Percentiles rank a stretch among this genome's conserved stretches.
Evolutionary conservation across 1,284 basidiomycete species (phyloP).

Genomic region (Malassezia obtusa): DNA sequence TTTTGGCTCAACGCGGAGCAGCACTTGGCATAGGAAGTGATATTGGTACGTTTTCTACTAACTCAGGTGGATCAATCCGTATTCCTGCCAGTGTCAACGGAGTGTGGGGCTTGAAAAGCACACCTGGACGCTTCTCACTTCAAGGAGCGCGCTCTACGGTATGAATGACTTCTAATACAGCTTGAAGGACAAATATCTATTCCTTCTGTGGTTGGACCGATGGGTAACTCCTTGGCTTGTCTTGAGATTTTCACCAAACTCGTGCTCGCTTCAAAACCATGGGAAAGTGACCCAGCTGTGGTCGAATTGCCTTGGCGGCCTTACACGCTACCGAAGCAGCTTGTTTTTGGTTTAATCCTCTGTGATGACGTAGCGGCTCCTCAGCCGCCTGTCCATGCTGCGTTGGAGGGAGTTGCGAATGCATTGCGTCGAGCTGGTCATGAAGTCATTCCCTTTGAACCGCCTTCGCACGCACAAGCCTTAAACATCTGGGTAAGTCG

Average conservation of each 20-base stretch:
- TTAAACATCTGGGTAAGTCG: background rate
- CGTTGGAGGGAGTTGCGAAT: background rate
- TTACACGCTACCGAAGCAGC: background rate
- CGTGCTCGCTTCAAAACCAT: background rate
- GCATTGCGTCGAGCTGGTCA: background rate
- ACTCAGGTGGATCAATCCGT: slow-evolving; percentile 2
- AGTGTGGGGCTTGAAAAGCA: background rate
- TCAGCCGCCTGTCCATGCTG: background rate
- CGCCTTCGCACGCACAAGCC: background rate
- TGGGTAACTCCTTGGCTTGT: background rate
- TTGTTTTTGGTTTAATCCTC: background rate
- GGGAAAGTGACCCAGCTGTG: background rate
- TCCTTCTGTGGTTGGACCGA: slow-evolving; percentile 2
- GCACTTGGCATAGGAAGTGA: background rate
- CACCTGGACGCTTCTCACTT: background rate
- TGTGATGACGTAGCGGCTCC: background rate
- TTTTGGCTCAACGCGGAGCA: background rate
- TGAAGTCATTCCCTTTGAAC: background rate
- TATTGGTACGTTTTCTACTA: background rate
- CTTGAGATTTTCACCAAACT: background rate
- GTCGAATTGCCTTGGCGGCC: background rate
- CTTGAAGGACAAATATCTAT: background rate
- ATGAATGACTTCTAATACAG: background rate
- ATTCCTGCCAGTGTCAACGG: background rate
- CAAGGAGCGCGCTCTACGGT: background rate